A percentile compares a stretch with the other conserved stretches of the same genome.
phyloP scores from a whole-genome alignment of 139 green algal genomes.

The Auxenochlorella pyrenoidosa region DNA sequence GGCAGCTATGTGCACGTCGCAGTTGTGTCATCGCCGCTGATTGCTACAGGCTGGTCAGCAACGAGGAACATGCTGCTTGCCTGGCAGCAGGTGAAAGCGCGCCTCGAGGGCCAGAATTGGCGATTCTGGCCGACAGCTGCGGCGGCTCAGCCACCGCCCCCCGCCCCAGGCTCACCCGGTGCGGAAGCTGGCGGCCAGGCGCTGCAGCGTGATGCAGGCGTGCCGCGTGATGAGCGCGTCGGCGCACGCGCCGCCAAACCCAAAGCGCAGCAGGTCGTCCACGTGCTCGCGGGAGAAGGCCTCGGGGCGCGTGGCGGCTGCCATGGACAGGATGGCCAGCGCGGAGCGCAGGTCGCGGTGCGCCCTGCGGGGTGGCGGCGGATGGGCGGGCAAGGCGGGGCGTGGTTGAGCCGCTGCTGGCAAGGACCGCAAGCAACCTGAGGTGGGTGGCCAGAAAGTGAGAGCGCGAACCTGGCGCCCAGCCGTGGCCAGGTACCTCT shows the following conservation, averaged over 20 bases:
- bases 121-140: no score
- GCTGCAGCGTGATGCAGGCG: conserved; percentile 58
- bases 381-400: background rate
- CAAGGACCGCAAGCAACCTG: no score
- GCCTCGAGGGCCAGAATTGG: no score
- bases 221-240: conserved; percentile 73
- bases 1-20: background rate
- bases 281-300: conserved; percentile 52
- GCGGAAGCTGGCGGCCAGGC: conserved; percentile 38
- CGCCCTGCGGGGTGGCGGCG: conserved; percentile 15
- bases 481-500: no score
- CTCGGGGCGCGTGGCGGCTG: conserved; percentile 54
- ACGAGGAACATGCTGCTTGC: background rate
- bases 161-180: conserved; percentile 11
- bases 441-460: no score
- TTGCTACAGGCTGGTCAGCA: background rate
- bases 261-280: conserved; percentile 55
- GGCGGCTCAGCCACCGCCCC: no score
- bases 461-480: no score
- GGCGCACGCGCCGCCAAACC: conserved; percentile 7
- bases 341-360: conserved; percentile 51
- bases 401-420: no score
- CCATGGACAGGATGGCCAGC: conserved; percentile 75
- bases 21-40: background rate
- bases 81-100: no score